Conservation (phyloP, 202 grass and related monocot genomes). For the Panicum hallii region DNA sequence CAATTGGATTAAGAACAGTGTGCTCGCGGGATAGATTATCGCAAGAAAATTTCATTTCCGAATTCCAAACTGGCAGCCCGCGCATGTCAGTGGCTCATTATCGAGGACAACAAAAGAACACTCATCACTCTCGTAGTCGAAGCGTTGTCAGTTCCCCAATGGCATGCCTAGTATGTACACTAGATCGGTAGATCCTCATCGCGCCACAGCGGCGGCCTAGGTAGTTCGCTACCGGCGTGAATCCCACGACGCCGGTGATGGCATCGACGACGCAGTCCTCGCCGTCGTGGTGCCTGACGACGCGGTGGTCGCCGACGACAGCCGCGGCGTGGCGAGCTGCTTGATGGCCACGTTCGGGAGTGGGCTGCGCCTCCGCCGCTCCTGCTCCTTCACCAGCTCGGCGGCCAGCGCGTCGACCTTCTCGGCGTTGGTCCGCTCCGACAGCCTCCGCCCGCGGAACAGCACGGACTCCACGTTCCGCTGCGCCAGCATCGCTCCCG, state of each 20-base stretch:
- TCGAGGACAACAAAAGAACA: no score
- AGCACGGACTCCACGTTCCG: conserved; percentile 65
- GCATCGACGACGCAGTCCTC: conserved; percentile 48
- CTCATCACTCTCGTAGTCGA: background rate
- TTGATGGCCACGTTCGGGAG: conserved; percentile 58
- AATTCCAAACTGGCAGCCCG: no score
- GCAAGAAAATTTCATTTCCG: no score
- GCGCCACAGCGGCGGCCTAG: background rate
- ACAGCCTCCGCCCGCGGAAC: conserved; percentile 54
- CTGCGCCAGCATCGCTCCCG: conserved; percentile 59
- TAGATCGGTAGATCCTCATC: background rate
- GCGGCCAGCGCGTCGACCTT: conserved; percentile 53
- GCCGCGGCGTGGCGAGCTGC: conserved; percentile 50
- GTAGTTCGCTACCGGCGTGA: conserved; percentile 16
- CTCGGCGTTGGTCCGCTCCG: conserved; percentile 57
- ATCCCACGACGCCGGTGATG: conserved; percentile 52
- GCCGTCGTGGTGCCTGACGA: conserved; percentile 44
- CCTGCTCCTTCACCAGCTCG: conserved; percentile 66
- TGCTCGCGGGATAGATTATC: no score
- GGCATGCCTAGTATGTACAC: background rate
- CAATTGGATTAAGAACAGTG: no score
- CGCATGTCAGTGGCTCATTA: no score
- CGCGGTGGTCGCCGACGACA: conserved; percentile 53
- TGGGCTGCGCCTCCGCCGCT: conserved; percentile 40
- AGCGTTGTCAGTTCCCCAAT: background rate